Evolutionary conservation across 345 rosid species (phyloP).

Genomic region (Corymbia maculata): DNA sequence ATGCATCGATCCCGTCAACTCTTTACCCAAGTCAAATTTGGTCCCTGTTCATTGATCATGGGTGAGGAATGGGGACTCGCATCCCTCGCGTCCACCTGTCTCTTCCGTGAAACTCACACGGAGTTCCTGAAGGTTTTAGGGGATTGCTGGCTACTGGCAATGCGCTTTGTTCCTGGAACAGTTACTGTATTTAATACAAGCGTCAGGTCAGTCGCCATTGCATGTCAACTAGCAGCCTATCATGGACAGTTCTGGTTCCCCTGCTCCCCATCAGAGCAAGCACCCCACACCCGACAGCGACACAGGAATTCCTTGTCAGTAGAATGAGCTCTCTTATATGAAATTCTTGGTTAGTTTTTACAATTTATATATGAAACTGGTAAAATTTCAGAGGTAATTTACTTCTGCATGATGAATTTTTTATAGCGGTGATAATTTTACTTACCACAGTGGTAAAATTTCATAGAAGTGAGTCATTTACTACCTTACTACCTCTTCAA

Average conservation of each 20-base stretch:
- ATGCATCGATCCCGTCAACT: neutral
- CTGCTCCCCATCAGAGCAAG: neutral
- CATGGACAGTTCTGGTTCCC: neutral
- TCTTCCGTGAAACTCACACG: neutral
- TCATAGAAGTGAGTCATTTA: too few relatives aligned
- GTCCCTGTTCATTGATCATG: neutral
- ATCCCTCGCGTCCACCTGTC: neutral
- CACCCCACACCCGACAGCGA: neutral
- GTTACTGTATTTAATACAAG: neutral
- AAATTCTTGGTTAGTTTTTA: neutral
- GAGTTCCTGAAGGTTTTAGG: neutral
- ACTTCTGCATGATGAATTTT: neutral
- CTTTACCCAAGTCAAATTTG: neutral
- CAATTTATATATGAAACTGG: neutral
- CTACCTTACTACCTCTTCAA: neutral
- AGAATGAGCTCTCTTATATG: accelerated
- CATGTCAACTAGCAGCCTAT: neutral
- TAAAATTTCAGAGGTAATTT: neutral
- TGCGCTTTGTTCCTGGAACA: neutral
- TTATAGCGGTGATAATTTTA: neutral
- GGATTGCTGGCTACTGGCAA: neutral
- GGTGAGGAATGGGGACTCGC: neutral
- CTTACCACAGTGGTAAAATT: neutral
- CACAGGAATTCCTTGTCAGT: neutral
- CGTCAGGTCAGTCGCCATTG: neutral